Evolutionary conservation across 2,329 filamentous ascomycete species (phyloP), one percentile per base, ranked within the genome.

Genomic region (Chalaropsis ovoidea): DNA sequence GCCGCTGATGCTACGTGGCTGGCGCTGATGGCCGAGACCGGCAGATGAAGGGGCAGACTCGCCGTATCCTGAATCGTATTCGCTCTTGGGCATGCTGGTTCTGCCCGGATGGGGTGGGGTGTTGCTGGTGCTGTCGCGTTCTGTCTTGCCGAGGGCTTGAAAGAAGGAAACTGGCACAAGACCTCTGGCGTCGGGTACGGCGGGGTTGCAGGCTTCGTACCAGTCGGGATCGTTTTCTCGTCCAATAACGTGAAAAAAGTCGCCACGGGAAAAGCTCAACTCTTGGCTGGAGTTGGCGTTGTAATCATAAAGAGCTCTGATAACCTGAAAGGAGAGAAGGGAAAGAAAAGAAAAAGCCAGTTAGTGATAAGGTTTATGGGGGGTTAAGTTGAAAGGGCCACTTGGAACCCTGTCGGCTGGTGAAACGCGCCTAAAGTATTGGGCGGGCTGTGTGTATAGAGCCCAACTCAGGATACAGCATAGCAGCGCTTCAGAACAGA

Each of bases 161-260:
- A 99, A 99, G 77, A 91, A 96, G 67, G 87, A 85, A 67, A 96
- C 94, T 7, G 94, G 94, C 56, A 99, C 94, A 68, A 99, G 82
- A 68, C 94, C 94, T 70, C 91, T 86, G 62, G 90, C 90, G 76
- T 88, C 88, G 72, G 89, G 90, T 70, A 96, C 81, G 62, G 89
- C 84, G 68, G 94, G 94, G 74, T 99, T 99, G 81, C 91, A 97
- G 65, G 93, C 94, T 77, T 97, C 94, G 81, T 96, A 99, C 93
- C 94, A 99, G 74, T 96, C 90, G 49, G 80, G 78, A 74, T 97
- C 93, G 80, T 96, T 87, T 78, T 97, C 94, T 75, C 93, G 88
- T 72, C 89, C 90, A 75, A 97, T 93, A 69, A 99, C 94, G 79
- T 97, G 93, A 75, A 99, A 94, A 76, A 97, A 99, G 75, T 99